Conservation (phyloP, 2,329 filamentous ascomycete species). For the Microdochium trichocladiopsis region DNA sequence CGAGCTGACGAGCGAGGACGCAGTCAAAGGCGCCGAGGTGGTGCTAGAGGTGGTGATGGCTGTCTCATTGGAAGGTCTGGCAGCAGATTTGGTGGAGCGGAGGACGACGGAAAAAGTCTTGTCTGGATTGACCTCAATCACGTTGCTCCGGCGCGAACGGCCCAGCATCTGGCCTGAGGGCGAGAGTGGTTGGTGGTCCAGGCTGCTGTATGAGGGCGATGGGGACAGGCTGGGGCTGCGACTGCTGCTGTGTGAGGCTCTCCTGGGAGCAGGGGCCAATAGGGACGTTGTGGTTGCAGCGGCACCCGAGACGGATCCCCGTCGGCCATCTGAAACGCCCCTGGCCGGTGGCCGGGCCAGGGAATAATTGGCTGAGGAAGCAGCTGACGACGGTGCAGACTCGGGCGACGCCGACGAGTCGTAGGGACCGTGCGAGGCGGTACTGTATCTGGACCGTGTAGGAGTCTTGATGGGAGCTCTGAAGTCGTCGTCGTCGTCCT, state of each 20-base stretch:
- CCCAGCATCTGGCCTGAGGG: slow-evolving; percentile 17
- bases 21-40: slow-evolving; percentile 35
- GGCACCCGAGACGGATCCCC: slow-evolving; percentile 22
- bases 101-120: slow-evolving; percentile 50
- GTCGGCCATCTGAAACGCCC: slow-evolving; percentile 39
- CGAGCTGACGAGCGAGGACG: slow-evolving; percentile 38
- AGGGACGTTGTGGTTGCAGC: slow-evolving; percentile 19
- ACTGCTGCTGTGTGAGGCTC: slow-evolving; percentile 29
- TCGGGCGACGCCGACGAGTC: not conserved
- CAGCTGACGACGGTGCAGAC: not conserved
- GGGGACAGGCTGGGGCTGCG: slow-evolving; percentile 29
- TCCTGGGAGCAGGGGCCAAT: slow-evolving; percentile 26
- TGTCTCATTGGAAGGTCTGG: slow-evolving; percentile 10
- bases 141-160: slow-evolving; percentile 31
- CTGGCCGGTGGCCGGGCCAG: slow-evolving; percentile 8
- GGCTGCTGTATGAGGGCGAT: slow-evolving; percentile 13
- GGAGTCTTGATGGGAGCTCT: not conserved
- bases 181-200: slow-evolving; percentile 13
- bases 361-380: not conserved
- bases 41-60: slow-evolving; percentile 22
- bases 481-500: not conserved
- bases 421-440: not conserved
- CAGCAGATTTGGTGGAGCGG: slow-evolving; percentile 14
- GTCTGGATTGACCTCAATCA: slow-evolving; percentile 46
- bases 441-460: not conserved